A percentile compares a stretch with the other conserved stretches of the same genome.
These are phyloP conservation scores for Neobulgaria alba DNA, from an alignment of 2,329 filamentous ascomycete species.

Conservation along the genomic window DNA sequence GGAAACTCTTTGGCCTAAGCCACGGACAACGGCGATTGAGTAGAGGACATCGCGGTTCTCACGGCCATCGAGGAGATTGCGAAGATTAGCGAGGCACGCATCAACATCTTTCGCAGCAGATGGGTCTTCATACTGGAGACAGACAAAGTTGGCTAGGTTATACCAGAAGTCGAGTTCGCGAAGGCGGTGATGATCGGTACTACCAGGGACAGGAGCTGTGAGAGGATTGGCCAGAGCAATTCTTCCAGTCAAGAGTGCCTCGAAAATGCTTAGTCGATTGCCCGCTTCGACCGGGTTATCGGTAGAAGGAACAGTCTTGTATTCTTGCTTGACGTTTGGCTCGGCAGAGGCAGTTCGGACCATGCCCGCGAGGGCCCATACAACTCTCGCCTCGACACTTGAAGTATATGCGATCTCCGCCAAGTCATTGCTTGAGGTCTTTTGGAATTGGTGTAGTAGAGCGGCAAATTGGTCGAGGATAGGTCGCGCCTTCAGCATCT, in stretches of 20 bases:
- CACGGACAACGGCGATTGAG: constrained; percentile 72
- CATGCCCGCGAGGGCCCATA: constrained; percentile 51
- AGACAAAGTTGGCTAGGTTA: constrained; percentile 63
- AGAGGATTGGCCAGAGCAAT: constrained; percentile 52
- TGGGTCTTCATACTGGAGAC: constrained; percentile 52
- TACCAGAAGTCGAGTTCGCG: constrained; percentile 78
- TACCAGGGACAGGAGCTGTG: constrained; percentile 40
- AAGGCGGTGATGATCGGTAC: constrained; percentile 43
- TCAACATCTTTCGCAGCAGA: constrained; percentile 52
- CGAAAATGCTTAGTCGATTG: constrained; percentile 66
- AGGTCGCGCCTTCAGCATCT: constrained; percentile 42
- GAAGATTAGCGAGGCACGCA: constrained; percentile 54
- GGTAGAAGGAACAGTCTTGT: constrained; percentile 37
- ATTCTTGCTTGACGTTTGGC: constrained; percentile 24
- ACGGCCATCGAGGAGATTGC: constrained; percentile 64
- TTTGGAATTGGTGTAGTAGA: constrained; percentile 49
- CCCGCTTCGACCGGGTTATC: constrained; percentile 56
- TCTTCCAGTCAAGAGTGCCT: constrained; percentile 67
- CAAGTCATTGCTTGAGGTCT: constrained; percentile 40
- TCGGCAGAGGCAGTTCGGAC: constrained; percentile 26
- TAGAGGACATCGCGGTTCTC: constrained; percentile 90
- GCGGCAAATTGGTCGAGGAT: constrained; percentile 60
- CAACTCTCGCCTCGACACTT: constrained; percentile 47
- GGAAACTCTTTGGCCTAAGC: constrained; percentile 59
- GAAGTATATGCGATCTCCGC: constrained; percentile 45